Evolutionary conservation across 331 rosid species (phyloP), one percentile per base, ranked within the genome.

Genomic region (Quercus phellos): DNA sequence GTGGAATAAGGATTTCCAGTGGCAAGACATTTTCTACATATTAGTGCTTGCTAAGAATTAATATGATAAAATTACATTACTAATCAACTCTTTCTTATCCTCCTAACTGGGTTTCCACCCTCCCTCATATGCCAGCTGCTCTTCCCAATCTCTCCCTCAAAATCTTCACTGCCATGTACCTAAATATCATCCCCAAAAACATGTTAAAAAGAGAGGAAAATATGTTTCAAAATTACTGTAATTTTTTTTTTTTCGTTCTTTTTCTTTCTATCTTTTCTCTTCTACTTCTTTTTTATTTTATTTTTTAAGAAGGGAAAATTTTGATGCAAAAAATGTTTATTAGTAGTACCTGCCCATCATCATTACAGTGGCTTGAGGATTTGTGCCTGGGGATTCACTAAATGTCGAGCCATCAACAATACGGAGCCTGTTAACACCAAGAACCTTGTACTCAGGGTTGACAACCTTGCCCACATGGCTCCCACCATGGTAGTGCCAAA

Each of bases 401-500:
- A 87, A 85, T 0, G 92, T 89, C 4, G 99, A 95, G 38, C 97
- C 97, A 79, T 95, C 99, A 0, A 91, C 86, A 53, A 95, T 88
- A 0, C 99, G 83, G 42, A 95, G 85, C 79, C 92, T 83, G 18
- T 81, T 82, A 66, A 91, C 89, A 56, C 97, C 96, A 24, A 95
- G 96, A 85, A 92, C 93, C 79, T 85, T 91, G 84, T 81, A 63
- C 60, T 90, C 84, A 16, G 72, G 74, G 72, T 80, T 82, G 74
- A 95, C 92, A 38, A 95, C 99, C 77, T 88, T 91, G 77, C 93
- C 97, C 46, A 95, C 93, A 66, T 87, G 98, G 68, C 93, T 85
- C 50, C 99, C 99, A 34, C 99, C 98, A 75, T 95, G 99, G 81
- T 91, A 95, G 74, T 95, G 99, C 99, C 99, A 95, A 72, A 95